Percentiles rank a stretch among this genome's conserved stretches.
Conservation (phyloP, 1,284 basidiomycete genomes). For the Psilocybe mexicana region DNA sequence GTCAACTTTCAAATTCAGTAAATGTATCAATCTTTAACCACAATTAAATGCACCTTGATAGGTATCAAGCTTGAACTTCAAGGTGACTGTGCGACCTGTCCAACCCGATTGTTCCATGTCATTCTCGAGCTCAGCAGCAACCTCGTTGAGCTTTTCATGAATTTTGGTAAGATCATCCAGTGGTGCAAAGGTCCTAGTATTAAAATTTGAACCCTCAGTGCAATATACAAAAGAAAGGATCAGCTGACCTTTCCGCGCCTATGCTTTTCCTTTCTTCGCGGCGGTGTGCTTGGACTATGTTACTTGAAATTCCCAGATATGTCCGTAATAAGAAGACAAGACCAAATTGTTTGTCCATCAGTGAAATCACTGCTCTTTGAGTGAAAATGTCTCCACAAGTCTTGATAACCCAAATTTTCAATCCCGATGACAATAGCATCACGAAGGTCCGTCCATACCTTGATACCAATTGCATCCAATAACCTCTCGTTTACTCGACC, state of each 20-base stretch:
- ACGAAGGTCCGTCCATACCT: constrained; percentile 43
- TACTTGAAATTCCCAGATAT: constrained; percentile 85
- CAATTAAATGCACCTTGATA: constrained; percentile 56
- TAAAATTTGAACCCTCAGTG: background rate
- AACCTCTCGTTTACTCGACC: constrained; percentile 87
- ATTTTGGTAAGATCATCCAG: constrained; percentile 66
- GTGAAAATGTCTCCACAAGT: constrained; percentile 86
- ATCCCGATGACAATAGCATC: constrained; percentile 6
- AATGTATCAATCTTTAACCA: constrained; percentile 9
- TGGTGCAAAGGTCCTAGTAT: constrained; percentile 71
- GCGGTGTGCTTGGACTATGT: constrained; percentile 71
- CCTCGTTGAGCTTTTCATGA: constrained; percentile 73
- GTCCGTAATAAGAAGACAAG: constrained; percentile 72
- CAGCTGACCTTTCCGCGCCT: constrained; percentile 76
- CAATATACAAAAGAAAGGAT: background rate
- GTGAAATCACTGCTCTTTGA: constrained; percentile 67
- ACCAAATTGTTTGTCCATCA: constrained; percentile 87
- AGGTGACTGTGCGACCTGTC: constrained; percentile 75
- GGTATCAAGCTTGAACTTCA: constrained; percentile 81
- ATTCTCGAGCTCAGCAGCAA: constrained; percentile 76
- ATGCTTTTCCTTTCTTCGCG: constrained; percentile 88
- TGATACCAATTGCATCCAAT: constrained; percentile 83
- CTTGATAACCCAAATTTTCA: constrained; percentile 36
- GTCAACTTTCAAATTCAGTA: background rate
- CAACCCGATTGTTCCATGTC: constrained; percentile 75